Evolutionary conservation across 176 grass and related monocot genomes (phyloP).

Genomic region (Coix lacrymajobi): DNA sequence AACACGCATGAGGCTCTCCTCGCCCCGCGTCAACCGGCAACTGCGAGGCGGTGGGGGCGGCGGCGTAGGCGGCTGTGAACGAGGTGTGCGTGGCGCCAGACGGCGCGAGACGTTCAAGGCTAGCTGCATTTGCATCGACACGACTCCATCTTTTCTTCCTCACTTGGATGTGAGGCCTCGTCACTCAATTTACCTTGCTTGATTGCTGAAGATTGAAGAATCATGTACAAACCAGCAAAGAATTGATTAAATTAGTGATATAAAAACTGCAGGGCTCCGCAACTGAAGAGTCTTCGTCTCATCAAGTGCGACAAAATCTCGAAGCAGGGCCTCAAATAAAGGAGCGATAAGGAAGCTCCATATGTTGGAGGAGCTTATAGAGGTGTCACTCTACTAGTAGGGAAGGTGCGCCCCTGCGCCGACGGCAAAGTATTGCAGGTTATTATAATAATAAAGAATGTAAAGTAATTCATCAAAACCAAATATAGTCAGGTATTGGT

Average conservation of each 20-base stretch:
- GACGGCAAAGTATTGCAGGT: no score
- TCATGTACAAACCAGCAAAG: no score
- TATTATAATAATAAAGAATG: no score
- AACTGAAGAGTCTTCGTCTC: slow-evolving; percentile 5
- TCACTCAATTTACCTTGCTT: background rate
- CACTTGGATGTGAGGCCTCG: background rate
- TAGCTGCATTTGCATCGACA: background rate
- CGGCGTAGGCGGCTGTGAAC: background rate
- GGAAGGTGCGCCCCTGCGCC: no score
- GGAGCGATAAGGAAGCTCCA: background rate
- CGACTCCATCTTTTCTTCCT: slow-evolving; percentile 5
- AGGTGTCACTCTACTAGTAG: slow-evolving; percentile 3
- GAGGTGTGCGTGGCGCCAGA: background rate
- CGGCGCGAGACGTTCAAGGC: slow-evolving; percentile 18
- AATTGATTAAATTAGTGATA: no score
- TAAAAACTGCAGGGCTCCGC: background rate
- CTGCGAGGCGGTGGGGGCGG: background rate
- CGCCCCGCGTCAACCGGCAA: no score
- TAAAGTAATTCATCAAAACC: no score
- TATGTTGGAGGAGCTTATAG: slow-evolving; percentile 14
- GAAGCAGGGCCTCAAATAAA: background rate
- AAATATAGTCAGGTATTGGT: no score
- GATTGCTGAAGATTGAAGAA: no score
- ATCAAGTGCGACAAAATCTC: background rate
- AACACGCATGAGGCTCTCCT: no score